A percentile compares a stretch with the other conserved stretches of the same genome.
Evolutionary conservation across 192 early-diverging fungal species (phyloP).

Genomic region (Gamsiella multidivaricata): DNA sequence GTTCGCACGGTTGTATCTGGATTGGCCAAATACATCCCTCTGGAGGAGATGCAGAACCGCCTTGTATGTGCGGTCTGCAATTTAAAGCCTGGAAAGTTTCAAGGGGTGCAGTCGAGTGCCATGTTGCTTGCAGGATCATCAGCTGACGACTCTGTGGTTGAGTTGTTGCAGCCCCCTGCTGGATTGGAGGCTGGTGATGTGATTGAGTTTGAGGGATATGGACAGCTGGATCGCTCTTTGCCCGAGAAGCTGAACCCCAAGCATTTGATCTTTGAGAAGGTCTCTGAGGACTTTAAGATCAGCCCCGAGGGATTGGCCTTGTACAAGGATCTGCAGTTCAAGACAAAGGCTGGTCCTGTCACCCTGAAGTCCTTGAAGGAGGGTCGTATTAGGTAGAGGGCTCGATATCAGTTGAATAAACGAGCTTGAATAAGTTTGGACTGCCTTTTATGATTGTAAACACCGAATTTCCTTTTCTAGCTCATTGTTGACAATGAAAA

Average conservation of each 20-base stretch:
- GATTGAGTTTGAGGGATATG: slow-evolving; percentile 66
- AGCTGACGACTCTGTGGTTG: slow-evolving; percentile 63
- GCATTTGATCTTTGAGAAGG: slow-evolving; percentile 72
- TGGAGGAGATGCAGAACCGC: slow-evolving; percentile 67
- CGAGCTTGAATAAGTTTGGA: too few relatives aligned
- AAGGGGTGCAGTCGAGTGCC: slow-evolving; percentile 68
- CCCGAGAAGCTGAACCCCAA: slow-evolving; percentile 71
- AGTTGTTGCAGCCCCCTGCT: slow-evolving; percentile 66
- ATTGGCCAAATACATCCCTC: slow-evolving; percentile 63
- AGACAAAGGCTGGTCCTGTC: slow-evolving; percentile 58
- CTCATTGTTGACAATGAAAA: not conserved
- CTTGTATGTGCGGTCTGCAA: slow-evolving; percentile 69
- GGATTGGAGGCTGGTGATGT: slow-evolving; percentile 63
- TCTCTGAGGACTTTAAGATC: slow-evolving; percentile 60
- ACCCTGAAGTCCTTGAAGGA: slow-evolving; percentile 58
- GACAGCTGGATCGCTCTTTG: slow-evolving; percentile 37
- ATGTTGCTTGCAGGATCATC: slow-evolving; percentile 72
- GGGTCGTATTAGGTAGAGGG: slow-evolving; percentile 52
- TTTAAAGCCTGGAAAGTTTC: slow-evolving; percentile 69
- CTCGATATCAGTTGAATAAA: not conserved
- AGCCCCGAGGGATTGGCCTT: slow-evolving; percentile 58
- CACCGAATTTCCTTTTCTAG: slow-evolving; percentile 21
- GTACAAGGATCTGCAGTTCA: slow-evolving; percentile 68
- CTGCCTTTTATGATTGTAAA: too few relatives aligned
- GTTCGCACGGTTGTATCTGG: slow-evolving; percentile 73